Percentiles rank a stretch among this genome's conserved stretches.
Evolutionary conservation across 2,329 filamentous ascomycete genomes (phyloP).

Genomic region (Diaporthe sp.): DNA sequence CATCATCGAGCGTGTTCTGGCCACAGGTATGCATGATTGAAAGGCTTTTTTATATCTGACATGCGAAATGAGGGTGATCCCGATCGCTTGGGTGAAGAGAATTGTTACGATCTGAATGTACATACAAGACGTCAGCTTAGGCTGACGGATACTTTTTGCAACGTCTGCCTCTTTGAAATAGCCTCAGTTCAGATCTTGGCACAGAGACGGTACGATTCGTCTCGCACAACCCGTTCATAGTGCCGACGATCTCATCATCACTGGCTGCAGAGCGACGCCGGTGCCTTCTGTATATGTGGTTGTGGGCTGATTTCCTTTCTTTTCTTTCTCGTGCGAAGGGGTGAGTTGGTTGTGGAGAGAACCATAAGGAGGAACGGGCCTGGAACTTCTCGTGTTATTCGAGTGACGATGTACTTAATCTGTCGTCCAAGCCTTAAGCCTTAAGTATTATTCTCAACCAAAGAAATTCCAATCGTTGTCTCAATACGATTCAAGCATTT

Average conservation of each 20-base stretch:
- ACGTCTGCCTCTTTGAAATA: not conserved
- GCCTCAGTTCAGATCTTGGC: not conserved
- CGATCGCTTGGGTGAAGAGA: constrained; percentile 7
- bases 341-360: not conserved
- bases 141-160: not conserved
- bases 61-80: constrained; percentile 15
- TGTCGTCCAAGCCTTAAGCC: not conserved
- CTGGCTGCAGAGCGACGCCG: not conserved
- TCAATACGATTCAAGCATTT: not conserved
- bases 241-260: not conserved
- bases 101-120: not conserved
- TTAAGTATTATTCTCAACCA: not conserved
- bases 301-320: not conserved
- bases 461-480: not conserved
- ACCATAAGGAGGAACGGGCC: not conserved
- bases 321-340: not conserved
- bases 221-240: not conserved
- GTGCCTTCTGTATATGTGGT: not conserved
- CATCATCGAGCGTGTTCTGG: not conserved
- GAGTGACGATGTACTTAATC: not conserved
- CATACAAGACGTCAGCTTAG: not conserved
- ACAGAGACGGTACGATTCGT: not conserved
- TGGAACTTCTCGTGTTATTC: not conserved
- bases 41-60: not conserved
- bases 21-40: not conserved